These are phyloP conservation scores for Phialemoniopsis sp. DNA, from an alignment of 2,329 filamentous ascomycete genomes.

Conservation along the genomic window DNA sequence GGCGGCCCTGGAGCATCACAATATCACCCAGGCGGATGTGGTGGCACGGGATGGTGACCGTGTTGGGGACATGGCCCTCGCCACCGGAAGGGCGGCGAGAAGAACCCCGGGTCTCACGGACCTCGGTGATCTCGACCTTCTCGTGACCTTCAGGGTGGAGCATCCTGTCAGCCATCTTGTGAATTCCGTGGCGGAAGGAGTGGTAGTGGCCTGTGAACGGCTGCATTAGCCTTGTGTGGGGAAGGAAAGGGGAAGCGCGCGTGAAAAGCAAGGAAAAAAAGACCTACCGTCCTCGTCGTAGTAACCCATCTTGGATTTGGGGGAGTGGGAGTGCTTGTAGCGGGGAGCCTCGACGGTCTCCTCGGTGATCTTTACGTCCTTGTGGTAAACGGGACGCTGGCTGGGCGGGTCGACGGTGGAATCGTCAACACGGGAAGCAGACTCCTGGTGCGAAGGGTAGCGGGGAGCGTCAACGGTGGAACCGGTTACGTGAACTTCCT, in stretches of 20 bases:
- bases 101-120: slow-evolving; percentile 35
- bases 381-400: slow-evolving; percentile 42
- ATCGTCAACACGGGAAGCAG: slow-evolving; percentile 45
- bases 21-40: slow-evolving; percentile 99
- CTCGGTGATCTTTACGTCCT: slow-evolving; percentile 57
- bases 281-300: slow-evolving; percentile 58
- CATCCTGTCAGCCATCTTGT: slow-evolving; percentile 55
- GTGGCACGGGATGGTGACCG: slow-evolving; percentile 97
- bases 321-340: slow-evolving; percentile 27
- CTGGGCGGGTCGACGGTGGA: slow-evolving; percentile 31
- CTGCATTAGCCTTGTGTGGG: slow-evolving; percentile 3
- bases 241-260: slow-evolving; percentile 3
- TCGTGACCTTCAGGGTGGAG: slow-evolving; percentile 44
- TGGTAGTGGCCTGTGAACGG: slow-evolving; percentile 47
- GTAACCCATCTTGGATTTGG: slow-evolving; percentile 59
- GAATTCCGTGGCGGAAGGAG: slow-evolving; percentile 51
- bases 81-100: slow-evolving; percentile 23
- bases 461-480: slow-evolving; percentile 28
- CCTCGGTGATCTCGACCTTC: slow-evolving; percentile 43
- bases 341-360: slow-evolving; percentile 60
- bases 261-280: not conserved
- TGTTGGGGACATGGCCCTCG: slow-evolving; percentile 58
- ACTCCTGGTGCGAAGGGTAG: slow-evolving; percentile 32
- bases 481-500: slow-evolving; percentile 28
- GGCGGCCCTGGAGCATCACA: slow-evolving; percentile 96